phyloP scores from a whole-genome alignment of 1,284 basidiomycete genomes.

The Leccinum griseonigrum region DNA sequence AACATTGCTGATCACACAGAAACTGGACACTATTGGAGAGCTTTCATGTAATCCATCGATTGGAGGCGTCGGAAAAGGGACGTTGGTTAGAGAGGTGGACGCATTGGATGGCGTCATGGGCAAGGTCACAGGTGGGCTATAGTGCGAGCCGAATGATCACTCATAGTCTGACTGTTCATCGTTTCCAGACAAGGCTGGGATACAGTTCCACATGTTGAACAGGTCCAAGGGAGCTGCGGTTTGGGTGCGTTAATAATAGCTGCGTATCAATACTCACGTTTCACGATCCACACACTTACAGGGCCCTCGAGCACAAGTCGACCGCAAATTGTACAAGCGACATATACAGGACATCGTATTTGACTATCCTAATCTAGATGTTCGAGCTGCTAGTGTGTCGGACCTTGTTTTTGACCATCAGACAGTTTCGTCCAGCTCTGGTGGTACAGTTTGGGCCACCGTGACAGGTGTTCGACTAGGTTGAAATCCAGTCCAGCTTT shows the following conservation, averaged over 20 bases:
- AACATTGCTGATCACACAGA: slow-evolving; percentile 81
- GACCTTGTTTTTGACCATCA: slow-evolving; percentile 70
- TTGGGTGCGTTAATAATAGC: slow-evolving; percentile 54
- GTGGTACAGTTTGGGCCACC: slow-evolving; percentile 40
- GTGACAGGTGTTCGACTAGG: slow-evolving; percentile 72
- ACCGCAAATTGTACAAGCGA: slow-evolving; percentile 77
- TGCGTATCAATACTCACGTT: too few relatives aligned
- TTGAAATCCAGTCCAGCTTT: slow-evolving; percentile 30
- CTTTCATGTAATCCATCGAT: slow-evolving; percentile 91
- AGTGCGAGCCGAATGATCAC: neutral
- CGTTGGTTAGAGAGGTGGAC: slow-evolving; percentile 84
- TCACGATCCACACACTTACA: slow-evolving; percentile 27
- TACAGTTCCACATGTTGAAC: slow-evolving; percentile 86
- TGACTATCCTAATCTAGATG: slow-evolving; percentile 65
- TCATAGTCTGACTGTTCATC: neutral
- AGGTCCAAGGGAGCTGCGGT: slow-evolving; percentile 85
- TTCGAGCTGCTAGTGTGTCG: slow-evolving; percentile 74
- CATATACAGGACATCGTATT: slow-evolving; percentile 74
- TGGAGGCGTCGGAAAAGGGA: slow-evolving; percentile 88
- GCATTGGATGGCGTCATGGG: slow-evolving; percentile 85
- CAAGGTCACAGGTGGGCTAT: slow-evolving; percentile 58
- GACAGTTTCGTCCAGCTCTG: slow-evolving; percentile 27
- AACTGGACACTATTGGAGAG: slow-evolving; percentile 78
- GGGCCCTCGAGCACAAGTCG: slow-evolving; percentile 90
- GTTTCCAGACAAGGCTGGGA: slow-evolving; percentile 73